Conservation (phyloP, 2,329 filamentous ascomycete species). For the Lachnellula hyalina region DNA sequence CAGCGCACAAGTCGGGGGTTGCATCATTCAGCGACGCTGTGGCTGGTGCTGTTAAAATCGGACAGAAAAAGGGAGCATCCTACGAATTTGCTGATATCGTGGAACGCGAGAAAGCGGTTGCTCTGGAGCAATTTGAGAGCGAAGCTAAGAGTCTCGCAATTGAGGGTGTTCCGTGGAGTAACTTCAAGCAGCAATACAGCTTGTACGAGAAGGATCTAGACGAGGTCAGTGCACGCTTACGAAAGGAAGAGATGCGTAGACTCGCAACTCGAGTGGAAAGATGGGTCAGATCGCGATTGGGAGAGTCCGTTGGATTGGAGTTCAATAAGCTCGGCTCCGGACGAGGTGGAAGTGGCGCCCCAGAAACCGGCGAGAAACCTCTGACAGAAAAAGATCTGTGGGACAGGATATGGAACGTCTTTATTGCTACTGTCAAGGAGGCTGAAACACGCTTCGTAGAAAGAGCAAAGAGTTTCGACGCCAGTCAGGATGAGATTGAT, state of each 20-base stretch:
- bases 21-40: conserved; percentile 82
- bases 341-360: conserved; percentile 73
- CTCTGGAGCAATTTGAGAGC: conserved; percentile 67
- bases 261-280: conserved; percentile 86
- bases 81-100: conserved; percentile 98
- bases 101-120: conserved; percentile 69
- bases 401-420: conserved; percentile 91
- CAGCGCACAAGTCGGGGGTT: conserved; percentile 85
- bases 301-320: conserved; percentile 83
- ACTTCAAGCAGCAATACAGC: conserved; percentile 72
- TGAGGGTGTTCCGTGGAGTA: conserved; percentile 78
- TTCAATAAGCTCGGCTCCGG: conserved; percentile 95
- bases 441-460: conserved; percentile 83
- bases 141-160: conserved; percentile 72
- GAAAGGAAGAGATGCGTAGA: conserved; percentile 94
- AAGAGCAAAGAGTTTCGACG: conserved; percentile 88
- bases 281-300: conserved; percentile 84
- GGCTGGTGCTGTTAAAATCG: conserved; percentile 76
- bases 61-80: conserved; percentile 82
- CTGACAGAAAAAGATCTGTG: conserved; percentile 79
- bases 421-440: conserved; percentile 75
- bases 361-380: conserved; percentile 70
- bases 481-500: conserved; percentile 83
- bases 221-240: conserved; percentile 75
- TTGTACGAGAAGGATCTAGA: conserved; percentile 89